Evolutionary conservation across 331 rosid genomes (phyloP).

Genomic region (Pyracantha coccinea): DNA sequence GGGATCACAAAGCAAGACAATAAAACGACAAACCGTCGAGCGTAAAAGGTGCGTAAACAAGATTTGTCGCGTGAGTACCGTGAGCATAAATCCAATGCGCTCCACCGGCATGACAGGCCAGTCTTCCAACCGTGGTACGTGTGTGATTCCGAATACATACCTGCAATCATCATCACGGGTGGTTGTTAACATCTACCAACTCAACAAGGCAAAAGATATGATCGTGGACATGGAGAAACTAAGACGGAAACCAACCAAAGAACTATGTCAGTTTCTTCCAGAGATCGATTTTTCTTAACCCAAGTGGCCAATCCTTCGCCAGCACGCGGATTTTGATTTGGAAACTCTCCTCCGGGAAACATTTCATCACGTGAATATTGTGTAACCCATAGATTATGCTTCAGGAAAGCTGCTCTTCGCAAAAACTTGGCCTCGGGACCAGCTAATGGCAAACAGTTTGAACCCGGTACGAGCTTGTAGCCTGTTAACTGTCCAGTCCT

Average conservation of each 20-base stretch:
- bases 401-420: conserved; percentile 90
- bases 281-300: conserved; percentile 68
- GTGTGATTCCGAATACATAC: conserved; percentile 86
- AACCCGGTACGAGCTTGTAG: conserved; percentile 90
- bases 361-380: conserved; percentile 54
- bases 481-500: conserved; percentile 96
- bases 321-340: conserved; percentile 87
- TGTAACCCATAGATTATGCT: conserved; percentile 96
- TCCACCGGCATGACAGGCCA: conserved; percentile 99
- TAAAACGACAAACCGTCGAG: not conserved
- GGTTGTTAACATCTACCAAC: too few species aligned
- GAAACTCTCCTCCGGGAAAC: conserved; percentile 98
- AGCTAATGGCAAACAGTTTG: conserved; percentile 87
- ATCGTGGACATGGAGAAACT: not conserved
- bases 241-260: conserved; percentile 63
- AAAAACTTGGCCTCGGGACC: conserved; percentile 87
- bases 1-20: not conserved
- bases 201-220: not conserved
- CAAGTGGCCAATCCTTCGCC: conserved; percentile 84
- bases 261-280: conserved; percentile 82
- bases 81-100: conserved; percentile 79
- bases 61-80: conserved; percentile 34
- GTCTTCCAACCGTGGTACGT: conserved; percentile 90
- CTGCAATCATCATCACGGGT: conserved; percentile 34
- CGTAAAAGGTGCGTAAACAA: not conserved